Evolutionary conservation across 768 basidiomycete genomes (phyloP), one percentile per base, ranked within the genome.

Genomic region (Russula griseocarnosa): DNA sequence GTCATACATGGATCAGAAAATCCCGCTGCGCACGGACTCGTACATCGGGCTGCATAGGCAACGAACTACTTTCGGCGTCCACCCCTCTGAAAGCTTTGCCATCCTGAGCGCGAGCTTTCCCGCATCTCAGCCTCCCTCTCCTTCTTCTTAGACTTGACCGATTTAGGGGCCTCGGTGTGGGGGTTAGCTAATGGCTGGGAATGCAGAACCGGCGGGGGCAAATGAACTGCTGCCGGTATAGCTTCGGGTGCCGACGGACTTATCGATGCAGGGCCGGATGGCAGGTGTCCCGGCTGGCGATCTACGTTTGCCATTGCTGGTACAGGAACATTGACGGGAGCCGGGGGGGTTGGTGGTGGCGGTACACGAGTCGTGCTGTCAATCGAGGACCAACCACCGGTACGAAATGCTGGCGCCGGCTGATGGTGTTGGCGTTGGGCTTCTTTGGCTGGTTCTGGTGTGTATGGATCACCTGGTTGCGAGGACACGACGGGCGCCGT

Each of bases 311-410:
- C 63, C n/a, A 24, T 30, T 5, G 28, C 3, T 11, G 30, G 20
- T 9, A 44, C 34, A 22, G 58, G 42, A 22, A 58, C n/a, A 20
- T n/a, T n/a, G n/a, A n/a, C 54, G 32, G 47, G 16, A 22, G 38
- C 24, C 24, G 61, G 14, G 28, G 61, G 14, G 22, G 36, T 50
- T 55, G 32, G n/a, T 55, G 51, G 47, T 30, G 30, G 42, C 26
- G 62, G 49, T 32, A 55, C 8, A n/a, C 40, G 24, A 8, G 52
- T 78, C 24, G 79, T 76, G 3, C 80, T 79, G 63, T 87, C 88
- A 28, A 90, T 76, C 40, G 83, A 82, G 10, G 86, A 83, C 83
- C 85, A 88, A 20, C 88, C 87, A 53, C 79, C 86, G 13, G 81
- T 77, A 51, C 84, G 79, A 71, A 87, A 88, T 11, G 76, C 67